Evolutionary conservation across 148 eudicot genomes (phyloP), one percentile per base, ranked within the genome.

Genomic region (Silene conica): DNA sequence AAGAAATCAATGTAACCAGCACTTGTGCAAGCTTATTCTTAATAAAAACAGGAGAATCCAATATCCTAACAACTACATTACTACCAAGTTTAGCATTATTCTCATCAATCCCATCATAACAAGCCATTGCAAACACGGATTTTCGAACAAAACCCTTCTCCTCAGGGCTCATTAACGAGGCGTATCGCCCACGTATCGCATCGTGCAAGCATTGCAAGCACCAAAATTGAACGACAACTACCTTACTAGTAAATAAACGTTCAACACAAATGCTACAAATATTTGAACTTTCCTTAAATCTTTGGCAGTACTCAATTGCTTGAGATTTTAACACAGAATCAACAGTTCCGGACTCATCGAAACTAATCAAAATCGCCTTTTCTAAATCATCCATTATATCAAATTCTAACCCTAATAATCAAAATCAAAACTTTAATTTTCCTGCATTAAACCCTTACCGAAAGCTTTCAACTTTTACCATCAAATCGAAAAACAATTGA

Each of bases 1-100:
- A 86, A 75, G 81, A 89, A 78, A 95, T 89, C 77, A 95, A 84
- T 45, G 85, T 85, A 10, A 89, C 96, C 64, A 95, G 22, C 79
- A 95, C 90, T 81, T 95, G 97, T 63, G 99, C 97, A 82, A 95
- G 97, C 83, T 95, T 95, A 63, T 95, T 92, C 82, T 86, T 95
- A 60, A 95, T 76, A 75, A 83, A 95, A 16, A 87, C 83, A 50
- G 97, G 97, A 15, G 90, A 77, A 54, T 92, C 99, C 83, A 92
- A 86, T 78, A 88, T 86, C 85, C 87, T 92, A 80, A 88, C 87
- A 19, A 52, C 67, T 21, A 76, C 75, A 67, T 77, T 87, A 25
- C 78, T 76, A 45, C 56, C 56, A 45, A 10, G 14, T 21, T 22
- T 85, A 28, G 75, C 74, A 67, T 75, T 86, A 23, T 81, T 73